A percentile compares a stretch with the other conserved stretches of the same genome.
Evolutionary conservation across 1,139 yeast genomes (phyloP).

Genomic region (Ogataea hybrid): DNA sequence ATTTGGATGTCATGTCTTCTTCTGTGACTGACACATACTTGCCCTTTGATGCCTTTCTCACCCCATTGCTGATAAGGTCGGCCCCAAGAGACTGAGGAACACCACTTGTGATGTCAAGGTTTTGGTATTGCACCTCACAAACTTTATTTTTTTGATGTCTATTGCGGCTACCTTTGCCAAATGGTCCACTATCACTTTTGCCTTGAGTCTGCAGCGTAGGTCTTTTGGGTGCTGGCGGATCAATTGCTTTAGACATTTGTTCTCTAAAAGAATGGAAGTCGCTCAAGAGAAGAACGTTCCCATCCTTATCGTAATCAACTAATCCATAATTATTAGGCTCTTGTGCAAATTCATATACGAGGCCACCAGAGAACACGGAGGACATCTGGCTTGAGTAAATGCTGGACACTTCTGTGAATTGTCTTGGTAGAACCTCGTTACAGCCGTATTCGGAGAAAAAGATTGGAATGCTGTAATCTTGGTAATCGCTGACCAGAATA

Average conservation of each 20-base stretch:
- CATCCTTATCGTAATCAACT: slow-evolving; percentile 54
- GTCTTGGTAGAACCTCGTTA: slow-evolving; percentile 76
- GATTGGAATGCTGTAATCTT: slow-evolving; percentile 68
- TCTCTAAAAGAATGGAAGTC: slow-evolving; percentile 54
- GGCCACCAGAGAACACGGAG: slow-evolving; percentile 84
- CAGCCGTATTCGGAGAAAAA: slow-evolving; percentile 95
- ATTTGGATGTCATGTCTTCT: slow-evolving; percentile 39
- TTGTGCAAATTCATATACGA: slow-evolving; percentile 88
- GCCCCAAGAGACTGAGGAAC: slow-evolving; percentile 49
- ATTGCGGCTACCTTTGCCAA: slow-evolving; percentile 11
- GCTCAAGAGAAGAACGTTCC: slow-evolving; percentile 50
- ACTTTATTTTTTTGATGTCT: slow-evolving; percentile 16
- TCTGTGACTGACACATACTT: slow-evolving; percentile 43
- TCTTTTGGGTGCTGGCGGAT: slow-evolving; percentile 26
- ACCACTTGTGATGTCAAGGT: slow-evolving; percentile 48
- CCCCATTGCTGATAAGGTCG: slow-evolving; percentile 48
- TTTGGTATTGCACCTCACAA: slow-evolving; percentile 39
- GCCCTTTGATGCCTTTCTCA: slow-evolving; percentile 47
- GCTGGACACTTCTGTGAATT: slow-evolving; percentile 73
- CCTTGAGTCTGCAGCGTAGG: slow-evolving; percentile 19
- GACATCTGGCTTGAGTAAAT: slow-evolving; percentile 75
- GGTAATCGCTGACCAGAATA: slow-evolving; percentile 67
- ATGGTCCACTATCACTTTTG: not conserved
- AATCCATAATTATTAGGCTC: slow-evolving; percentile 89
- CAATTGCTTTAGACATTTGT: slow-evolving; percentile 40